Conservation (phyloP, 1,284 basidiomycete genomes). For the Leccinum subrobustum region DNA sequence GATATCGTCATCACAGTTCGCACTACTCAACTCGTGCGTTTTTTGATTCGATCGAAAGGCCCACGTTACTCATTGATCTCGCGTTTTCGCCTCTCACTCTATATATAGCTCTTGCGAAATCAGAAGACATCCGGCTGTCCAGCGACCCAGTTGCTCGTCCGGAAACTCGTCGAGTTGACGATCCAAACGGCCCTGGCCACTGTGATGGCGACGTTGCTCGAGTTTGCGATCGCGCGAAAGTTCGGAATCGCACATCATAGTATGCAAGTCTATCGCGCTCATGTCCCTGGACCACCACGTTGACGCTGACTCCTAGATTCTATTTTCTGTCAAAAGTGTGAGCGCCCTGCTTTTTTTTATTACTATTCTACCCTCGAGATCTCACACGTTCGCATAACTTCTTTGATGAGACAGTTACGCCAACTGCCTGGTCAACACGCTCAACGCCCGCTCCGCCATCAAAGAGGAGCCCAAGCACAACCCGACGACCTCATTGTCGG, state of each 20-base stretch:
- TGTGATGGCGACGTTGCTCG: slow-evolving; percentile 9
- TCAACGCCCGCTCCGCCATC: neutral
- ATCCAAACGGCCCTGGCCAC: slow-evolving; percentile 16
- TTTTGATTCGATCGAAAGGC: neutral
- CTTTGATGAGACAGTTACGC: slow-evolving; percentile 2
- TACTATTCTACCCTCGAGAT: neutral
- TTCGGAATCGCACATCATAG: slow-evolving; percentile 8
- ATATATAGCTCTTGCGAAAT: neutral
- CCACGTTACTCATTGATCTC: neutral
- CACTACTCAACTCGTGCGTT: slow-evolving; percentile 3
- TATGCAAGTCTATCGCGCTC: slow-evolving; percentile 1
- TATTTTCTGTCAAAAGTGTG: slow-evolving; percentile 5
- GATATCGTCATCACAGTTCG: slow-evolving; percentile 3
- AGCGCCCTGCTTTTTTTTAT: neutral
- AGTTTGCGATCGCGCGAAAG: slow-evolving; percentile 9
- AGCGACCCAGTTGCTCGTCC: slow-evolving; percentile 9
- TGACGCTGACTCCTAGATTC: neutral
- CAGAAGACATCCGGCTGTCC: neutral
- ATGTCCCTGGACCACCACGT: neutral
- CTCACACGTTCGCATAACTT: neutral
- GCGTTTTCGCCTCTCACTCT: neutral
- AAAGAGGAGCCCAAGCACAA: neutral
- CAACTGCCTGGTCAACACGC: slow-evolving; percentile 2
- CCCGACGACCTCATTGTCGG: neutral
- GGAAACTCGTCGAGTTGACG: slow-evolving; percentile 14